These are phyloP conservation scores for Russula vinacea DNA, from an alignment of 768 basidiomycete genomes.

Conservation along the genomic window DNA sequence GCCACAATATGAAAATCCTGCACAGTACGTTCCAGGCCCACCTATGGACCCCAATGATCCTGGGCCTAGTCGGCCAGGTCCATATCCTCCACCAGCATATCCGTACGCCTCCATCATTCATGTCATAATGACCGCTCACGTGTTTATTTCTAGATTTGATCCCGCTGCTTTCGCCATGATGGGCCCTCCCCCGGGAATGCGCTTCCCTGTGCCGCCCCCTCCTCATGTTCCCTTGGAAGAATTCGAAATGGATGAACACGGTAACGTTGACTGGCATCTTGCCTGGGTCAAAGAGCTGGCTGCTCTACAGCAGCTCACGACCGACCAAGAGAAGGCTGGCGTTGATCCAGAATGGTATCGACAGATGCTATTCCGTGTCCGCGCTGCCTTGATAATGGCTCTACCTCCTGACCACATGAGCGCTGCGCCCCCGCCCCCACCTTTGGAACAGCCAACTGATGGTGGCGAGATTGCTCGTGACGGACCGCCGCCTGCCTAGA, in stretches of 20 bases:
- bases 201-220: constrained; percentile 59
- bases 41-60: constrained; percentile 60
- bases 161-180: constrained; percentile 58
- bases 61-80: constrained; percentile 51
- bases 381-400: constrained; percentile 61
- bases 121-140: background rate
- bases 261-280: constrained; percentile 74
- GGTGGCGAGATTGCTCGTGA: constrained; percentile 27
- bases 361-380: constrained; percentile 79
- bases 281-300: constrained; percentile 80
- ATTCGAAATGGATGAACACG: constrained; percentile 71
- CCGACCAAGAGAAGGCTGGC: constrained; percentile 77
- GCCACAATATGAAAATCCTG: constrained; percentile 51
- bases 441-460: constrained; percentile 24
- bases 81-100: constrained; percentile 62
- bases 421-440: constrained; percentile 24
- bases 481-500: constrained; percentile 27
- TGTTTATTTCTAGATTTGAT: constrained; percentile 53
- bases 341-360: constrained; percentile 82
- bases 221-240: constrained; percentile 63
- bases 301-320: constrained; percentile 70
- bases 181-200: constrained; percentile 52
- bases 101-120: constrained; percentile 43
- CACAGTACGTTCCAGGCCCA: constrained; percentile 53
- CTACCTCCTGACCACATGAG: constrained; percentile 28